phyloP scores from a whole-genome alignment of 116 monocot genomes.

The Papilionanthe hybrid region DNA sequence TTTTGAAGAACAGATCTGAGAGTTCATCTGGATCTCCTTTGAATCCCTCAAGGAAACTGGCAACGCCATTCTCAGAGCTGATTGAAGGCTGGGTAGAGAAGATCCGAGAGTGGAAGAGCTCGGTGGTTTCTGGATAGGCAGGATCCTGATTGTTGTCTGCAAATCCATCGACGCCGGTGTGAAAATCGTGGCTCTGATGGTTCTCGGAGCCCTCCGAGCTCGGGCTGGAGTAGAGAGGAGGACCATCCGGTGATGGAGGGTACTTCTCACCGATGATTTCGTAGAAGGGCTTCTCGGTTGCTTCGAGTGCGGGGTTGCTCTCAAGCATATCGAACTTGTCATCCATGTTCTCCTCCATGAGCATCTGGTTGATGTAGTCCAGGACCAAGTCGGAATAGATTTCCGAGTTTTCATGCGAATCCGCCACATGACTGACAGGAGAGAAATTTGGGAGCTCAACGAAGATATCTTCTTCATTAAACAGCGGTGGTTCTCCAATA shows the following conservation, averaged over 20 bases:
- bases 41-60: background rate
- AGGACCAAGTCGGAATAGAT: conserved; percentile 59
- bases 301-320: conserved; percentile 41
- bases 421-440: background rate
- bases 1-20: background rate
- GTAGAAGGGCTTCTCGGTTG: conserved; percentile 70
- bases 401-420: conserved; percentile 35
- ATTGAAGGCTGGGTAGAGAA: background rate
- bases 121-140: background rate
- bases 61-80: background rate
- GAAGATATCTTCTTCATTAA: background rate
- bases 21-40: background rate
- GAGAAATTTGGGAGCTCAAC: background rate
- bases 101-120: background rate
- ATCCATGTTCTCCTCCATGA: conserved; percentile 80
- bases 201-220: conserved; percentile 19
- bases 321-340: conserved; percentile 43
- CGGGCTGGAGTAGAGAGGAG: conserved; percentile 14
- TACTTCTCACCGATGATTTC: conserved; percentile 54
- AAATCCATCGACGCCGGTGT: background rate
- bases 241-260: conserved; percentile 29
- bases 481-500: background rate
- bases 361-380: conserved; percentile 62
- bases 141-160: no score
- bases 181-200: background rate